Evolutionary conservation across 148 eudicot genomes (phyloP), one percentile per base, ranked within the genome.

Genomic region (Simmondsia chinensis): DNA sequence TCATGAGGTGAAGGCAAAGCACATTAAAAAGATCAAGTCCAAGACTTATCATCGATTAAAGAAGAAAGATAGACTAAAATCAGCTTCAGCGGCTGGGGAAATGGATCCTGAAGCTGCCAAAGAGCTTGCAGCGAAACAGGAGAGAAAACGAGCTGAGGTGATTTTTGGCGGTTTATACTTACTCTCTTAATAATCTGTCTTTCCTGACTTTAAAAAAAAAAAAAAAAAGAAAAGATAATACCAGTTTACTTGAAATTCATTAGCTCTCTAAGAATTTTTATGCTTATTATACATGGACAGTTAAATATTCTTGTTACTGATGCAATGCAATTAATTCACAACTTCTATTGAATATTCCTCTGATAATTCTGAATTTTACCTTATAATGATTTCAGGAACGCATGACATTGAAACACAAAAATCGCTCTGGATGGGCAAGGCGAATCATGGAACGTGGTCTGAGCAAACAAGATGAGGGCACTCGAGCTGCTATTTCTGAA

Each of bases 1-100:
- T 15, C 95, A 93, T 55, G 99, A 93, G 57, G 20, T 93, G 61
- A 86, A 93, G 67, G 75, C 82, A 16, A 93, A 86, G 65, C 86
- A 73, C 39, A 26, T 80, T 10, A 93, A 79, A 50, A 79, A 79
- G 54, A 93, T 93, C 17, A 93, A 93, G 64, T 93, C 97, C 42
- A 91, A 91, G 63, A 70, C 88, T 25, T 82, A 67, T 56, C 97
- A 70, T 58, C 80, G 93, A 2, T 43, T 91, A 57, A 35, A 63
- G 69, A 93, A 82, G 69, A 93, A 77, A 59, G 94, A 93, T 20
- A 77, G 70, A 63, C 26, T 66, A 60, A 93, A 82, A 70, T 65
- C 71, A n/a, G 47, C 61, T 17, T 49, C 54, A 36, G 35, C 57
- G 36, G 81, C 72, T 20, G 28, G 65, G 25, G 59, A 59, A 45